phyloP scores from a whole-genome alignment of 441 rosid species.

The Syzygium malaccense region DNA sequence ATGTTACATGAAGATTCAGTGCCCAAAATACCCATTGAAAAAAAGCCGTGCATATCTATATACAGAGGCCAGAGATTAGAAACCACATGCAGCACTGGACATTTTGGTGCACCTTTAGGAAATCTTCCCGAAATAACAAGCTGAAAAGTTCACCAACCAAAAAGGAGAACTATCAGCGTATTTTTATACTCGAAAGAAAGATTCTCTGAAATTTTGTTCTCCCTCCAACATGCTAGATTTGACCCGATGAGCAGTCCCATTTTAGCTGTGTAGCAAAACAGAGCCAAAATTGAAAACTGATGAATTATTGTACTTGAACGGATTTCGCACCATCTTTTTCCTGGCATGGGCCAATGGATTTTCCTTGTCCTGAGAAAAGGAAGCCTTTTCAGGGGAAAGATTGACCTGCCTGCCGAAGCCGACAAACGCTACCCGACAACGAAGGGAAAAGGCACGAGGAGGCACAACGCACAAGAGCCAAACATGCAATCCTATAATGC shows the following conservation, averaged over 20 bases:
- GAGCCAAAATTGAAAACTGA: background rate
- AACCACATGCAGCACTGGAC: background rate
- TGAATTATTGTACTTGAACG: background rate
- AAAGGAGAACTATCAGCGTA: background rate
- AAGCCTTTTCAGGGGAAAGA: conserved; percentile 3
- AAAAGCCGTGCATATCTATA: background rate
- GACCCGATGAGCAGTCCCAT: background rate
- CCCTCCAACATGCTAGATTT: background rate
- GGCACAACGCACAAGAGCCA: conserved; percentile 32
- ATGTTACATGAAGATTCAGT: background rate
- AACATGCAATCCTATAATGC: background rate
- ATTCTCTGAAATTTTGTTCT: background rate
- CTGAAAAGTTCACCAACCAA: background rate
- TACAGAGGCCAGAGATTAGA: background rate
- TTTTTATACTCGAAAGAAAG: background rate
- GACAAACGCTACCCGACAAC: conserved; percentile 17
- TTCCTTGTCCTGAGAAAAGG: background rate
- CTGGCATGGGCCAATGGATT: background rate
- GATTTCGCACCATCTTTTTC: background rate
- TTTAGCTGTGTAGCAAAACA: background rate
- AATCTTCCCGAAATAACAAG: background rate
- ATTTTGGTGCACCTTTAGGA: background rate
- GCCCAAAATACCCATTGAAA: background rate
- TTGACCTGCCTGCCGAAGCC: conserved; percentile 11
- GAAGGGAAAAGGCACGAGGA: background rate